Evolutionary conservation across 2,329 filamentous ascomycete species (phyloP).

Genomic region (Trichoderma endophyticum): DNA sequence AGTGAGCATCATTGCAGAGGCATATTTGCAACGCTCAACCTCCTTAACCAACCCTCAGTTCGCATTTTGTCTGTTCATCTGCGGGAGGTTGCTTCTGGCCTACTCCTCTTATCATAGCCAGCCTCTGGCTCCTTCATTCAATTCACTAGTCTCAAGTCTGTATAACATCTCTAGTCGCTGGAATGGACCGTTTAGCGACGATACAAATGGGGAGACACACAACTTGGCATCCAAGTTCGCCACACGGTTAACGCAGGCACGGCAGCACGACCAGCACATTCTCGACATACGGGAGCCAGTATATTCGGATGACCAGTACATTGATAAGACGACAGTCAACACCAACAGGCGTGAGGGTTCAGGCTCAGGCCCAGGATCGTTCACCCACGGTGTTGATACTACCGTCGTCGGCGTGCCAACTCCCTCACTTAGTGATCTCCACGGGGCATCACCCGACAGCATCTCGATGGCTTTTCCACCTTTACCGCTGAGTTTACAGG

Average conservation of each 20-base stretch:
- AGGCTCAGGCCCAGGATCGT: background rate
- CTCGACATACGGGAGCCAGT: background rate
- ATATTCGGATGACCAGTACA: background rate
- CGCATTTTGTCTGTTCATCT: background rate
- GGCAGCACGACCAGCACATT: background rate
- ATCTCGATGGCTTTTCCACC: background rate
- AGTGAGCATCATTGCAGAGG: background rate
- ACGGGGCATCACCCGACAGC: background rate
- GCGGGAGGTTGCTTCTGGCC: background rate
- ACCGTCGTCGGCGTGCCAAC: background rate
- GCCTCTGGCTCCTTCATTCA: background rate
- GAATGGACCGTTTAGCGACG: background rate
- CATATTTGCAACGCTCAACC: background rate
- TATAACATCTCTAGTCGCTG: background rate
- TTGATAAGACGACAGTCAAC: background rate
- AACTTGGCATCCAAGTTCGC: background rate
- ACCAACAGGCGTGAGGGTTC: background rate
- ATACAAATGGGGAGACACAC: background rate
- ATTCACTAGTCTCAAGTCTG: background rate
- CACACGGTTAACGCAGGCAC: background rate
- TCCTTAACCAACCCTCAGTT: background rate
- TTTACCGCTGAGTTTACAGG: background rate
- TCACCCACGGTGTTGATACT: background rate
- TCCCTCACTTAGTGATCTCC: background rate
- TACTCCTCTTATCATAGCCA: background rate